phyloP scores from a whole-genome alignment of 768 basidiomycete genomes.

The Exsudoporus frostii region DNA sequence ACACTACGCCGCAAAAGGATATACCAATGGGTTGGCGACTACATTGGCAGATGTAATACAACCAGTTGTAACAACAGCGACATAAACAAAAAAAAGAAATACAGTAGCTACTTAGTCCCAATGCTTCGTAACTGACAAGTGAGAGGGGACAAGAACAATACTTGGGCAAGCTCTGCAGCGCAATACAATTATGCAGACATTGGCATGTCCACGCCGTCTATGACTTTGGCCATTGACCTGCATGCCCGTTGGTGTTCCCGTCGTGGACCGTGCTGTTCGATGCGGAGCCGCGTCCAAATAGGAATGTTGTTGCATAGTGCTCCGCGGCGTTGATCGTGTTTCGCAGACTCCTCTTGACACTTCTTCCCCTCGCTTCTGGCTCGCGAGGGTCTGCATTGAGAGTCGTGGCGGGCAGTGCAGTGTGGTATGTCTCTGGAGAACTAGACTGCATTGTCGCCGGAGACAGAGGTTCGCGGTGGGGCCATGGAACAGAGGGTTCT shows the following conservation, averaged over 20 bases:
- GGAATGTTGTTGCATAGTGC: constrained; percentile 57
- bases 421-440: constrained; percentile 41
- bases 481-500: constrained; percentile 38
- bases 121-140: constrained; percentile 2
- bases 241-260: constrained; percentile 20
- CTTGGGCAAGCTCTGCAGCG: background rate
- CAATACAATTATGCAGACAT: constrained; percentile 11
- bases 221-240: constrained; percentile 24
- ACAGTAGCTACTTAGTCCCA: constrained; percentile 13
- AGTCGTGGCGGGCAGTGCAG: constrained; percentile 34
- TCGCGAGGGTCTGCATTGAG: constrained; percentile 28
- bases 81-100: constrained; percentile 8
- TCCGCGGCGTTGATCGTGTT: constrained; percentile 70
- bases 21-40: constrained; percentile 5
- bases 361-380: constrained; percentile 51
- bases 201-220: constrained; percentile 10
- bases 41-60: constrained; percentile 25
- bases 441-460: constrained; percentile 32
- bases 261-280: constrained; percentile 24
- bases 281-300: constrained; percentile 54
- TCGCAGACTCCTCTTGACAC: constrained; percentile 61
- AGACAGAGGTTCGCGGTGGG: constrained; percentile 42
- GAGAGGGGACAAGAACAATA: constrained; percentile 6
- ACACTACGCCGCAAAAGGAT: constrained; percentile 12
- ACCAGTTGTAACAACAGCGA: constrained; percentile 24